A percentile compares a stretch with the other conserved stretches of the same genome.
These are phyloP conservation scores for Penicillium sp. DNA, from an alignment of 2,329 filamentous ascomycete species.

Conservation along the genomic window DNA sequence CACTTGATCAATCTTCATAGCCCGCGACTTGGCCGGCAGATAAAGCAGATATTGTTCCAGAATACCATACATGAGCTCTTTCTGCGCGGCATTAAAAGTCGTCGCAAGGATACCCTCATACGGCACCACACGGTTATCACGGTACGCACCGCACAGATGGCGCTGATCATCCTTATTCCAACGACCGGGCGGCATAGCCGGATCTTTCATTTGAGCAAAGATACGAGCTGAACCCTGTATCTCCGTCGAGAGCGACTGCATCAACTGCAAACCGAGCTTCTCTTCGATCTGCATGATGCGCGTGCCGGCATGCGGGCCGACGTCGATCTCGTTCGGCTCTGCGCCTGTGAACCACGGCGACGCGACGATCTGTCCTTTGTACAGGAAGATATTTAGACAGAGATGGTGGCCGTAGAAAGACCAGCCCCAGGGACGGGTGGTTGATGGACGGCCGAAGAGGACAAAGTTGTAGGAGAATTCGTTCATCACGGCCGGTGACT, in stretches of 20 bases:
- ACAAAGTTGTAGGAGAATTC: slow-evolving; percentile 74
- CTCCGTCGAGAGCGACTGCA: slow-evolving; percentile 58
- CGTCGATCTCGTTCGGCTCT: slow-evolving; percentile 72
- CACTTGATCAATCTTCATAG: slow-evolving; percentile 55
- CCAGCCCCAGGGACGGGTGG: slow-evolving; percentile 64
- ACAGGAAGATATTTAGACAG: slow-evolving; percentile 68
- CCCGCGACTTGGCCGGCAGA: slow-evolving; percentile 56
- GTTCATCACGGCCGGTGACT: slow-evolving; percentile 64
- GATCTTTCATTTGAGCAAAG: slow-evolving; percentile 61
- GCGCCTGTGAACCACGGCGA: slow-evolving; percentile 77
- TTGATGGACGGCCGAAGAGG: slow-evolving; percentile 63
- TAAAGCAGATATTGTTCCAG: slow-evolving; percentile 66
- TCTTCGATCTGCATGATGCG: slow-evolving; percentile 66
- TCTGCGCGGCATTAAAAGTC: slow-evolving; percentile 45
- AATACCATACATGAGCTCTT: slow-evolving; percentile 56
- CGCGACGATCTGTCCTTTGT: slow-evolving; percentile 62
- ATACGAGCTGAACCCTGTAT: slow-evolving; percentile 53
- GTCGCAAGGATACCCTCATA: slow-evolving; percentile 65
- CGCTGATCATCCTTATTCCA: slow-evolving; percentile 82
- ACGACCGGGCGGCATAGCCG: slow-evolving; percentile 58
- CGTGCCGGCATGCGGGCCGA: slow-evolving; percentile 61
- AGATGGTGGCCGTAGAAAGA: slow-evolving; percentile 77
- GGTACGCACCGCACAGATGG: slow-evolving; percentile 72
- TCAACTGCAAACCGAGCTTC: slow-evolving; percentile 61
- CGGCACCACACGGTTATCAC: slow-evolving; percentile 73